Evolutionary conservation across 2,329 filamentous ascomycete species (phyloP).

Genomic region (Pestalotiopsis sp.): DNA sequence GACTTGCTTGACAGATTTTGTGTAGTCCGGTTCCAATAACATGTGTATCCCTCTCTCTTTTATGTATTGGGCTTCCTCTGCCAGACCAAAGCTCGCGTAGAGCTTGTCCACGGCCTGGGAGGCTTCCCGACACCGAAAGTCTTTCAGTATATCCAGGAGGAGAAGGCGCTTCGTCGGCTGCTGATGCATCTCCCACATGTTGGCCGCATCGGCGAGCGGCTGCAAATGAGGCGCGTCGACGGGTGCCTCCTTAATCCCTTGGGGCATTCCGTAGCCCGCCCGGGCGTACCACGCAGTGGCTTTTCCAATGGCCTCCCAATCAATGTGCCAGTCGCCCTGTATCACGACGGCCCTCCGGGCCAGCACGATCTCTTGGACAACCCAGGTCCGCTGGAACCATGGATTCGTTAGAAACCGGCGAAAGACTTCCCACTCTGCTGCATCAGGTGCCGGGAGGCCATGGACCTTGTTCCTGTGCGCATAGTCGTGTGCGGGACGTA

Average conservation of each 20-base stretch:
- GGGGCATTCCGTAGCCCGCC: background rate
- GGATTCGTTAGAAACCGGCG: constrained; percentile 8
- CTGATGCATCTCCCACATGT: background rate
- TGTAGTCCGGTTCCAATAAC: constrained; percentile 15
- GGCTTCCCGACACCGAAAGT: background rate
- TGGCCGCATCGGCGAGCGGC: background rate
- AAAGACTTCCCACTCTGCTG: background rate
- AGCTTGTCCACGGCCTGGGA: background rate
- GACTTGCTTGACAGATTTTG: constrained; percentile 3
- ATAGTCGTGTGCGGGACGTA: background rate
- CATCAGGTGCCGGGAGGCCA: background rate
- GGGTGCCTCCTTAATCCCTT: background rate
- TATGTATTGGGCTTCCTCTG: constrained; percentile 4
- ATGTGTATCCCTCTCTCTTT: constrained; percentile 4
- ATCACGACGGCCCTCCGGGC: constrained; percentile 13
- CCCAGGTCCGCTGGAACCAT: constrained; percentile 21
- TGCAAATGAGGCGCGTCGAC: background rate
- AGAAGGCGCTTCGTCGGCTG: background rate
- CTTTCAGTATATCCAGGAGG: background rate
- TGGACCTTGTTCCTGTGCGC: background rate
- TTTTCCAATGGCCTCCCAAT: constrained; percentile 12
- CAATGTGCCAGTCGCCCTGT: constrained; percentile 13
- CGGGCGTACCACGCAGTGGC: background rate
- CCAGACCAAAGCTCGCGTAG: constrained; percentile 8
- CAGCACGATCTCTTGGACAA: constrained; percentile 19